These are phyloP conservation scores for Hypomyces perniciosus DNA, from an alignment of 2,329 filamentous ascomycete species.

Conservation along the genomic window DNA sequence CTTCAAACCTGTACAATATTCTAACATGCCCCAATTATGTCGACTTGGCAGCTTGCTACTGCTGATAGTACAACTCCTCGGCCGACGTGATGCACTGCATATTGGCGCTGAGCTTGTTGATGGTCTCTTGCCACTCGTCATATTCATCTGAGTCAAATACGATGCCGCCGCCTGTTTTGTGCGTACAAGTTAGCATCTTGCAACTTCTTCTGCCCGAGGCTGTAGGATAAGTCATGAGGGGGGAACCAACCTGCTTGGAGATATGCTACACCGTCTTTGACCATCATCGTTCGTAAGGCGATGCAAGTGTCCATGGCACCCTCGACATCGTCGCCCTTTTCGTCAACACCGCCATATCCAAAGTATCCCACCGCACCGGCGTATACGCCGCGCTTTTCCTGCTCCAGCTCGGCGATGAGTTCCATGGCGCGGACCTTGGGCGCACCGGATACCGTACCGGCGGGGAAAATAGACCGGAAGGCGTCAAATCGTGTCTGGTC, in stretches of 20 bases:
- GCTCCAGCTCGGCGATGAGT: constrained; percentile 87
- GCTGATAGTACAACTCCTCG: constrained; percentile 55
- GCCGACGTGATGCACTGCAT: constrained; percentile 82
- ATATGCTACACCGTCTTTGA: constrained; percentile 87
- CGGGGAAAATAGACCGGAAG: constrained; percentile 93
- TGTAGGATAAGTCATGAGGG: not conserved
- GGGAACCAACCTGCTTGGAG: constrained; percentile 62
- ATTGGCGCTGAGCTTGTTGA: constrained; percentile 91
- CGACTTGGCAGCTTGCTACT: constrained; percentile 22
- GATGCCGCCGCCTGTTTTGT: constrained; percentile 65
- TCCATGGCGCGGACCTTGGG: constrained; percentile 98
- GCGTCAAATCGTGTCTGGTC: constrained; percentile 90
- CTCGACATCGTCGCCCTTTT: constrained; percentile 57
- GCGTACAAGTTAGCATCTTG: constrained; percentile 6
- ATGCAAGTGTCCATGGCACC: constrained; percentile 89
- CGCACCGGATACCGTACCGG: constrained; percentile 89
- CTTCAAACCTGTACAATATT: not conserved
- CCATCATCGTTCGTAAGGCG: constrained; percentile 82
- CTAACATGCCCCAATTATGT: not conserved
- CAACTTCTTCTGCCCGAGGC: not conserved
- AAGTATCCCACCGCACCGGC: constrained; percentile 97
- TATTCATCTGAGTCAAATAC: constrained; percentile 90
- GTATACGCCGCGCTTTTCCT: constrained; percentile 91
- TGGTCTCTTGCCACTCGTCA: constrained; percentile 89
- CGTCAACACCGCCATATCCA: constrained; percentile 70